Conservation (phyloP, 139 green algal species). For the Chlorella sp. region DNA sequence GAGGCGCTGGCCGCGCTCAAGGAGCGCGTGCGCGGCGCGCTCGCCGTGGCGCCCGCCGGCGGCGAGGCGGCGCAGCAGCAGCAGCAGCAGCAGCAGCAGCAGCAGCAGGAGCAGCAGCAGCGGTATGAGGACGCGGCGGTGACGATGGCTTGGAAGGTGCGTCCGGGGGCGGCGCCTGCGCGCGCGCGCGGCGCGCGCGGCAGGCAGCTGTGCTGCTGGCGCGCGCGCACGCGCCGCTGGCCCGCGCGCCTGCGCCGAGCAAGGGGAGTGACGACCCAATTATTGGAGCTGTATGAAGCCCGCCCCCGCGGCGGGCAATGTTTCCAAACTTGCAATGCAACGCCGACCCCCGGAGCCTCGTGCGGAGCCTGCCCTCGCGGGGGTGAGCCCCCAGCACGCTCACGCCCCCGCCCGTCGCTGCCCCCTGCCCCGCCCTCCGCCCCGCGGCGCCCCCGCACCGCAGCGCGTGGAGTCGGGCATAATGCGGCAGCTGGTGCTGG, state of each 20-base stretch:
- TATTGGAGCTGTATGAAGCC: no score
- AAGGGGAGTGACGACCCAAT: no score
- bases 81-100: neutral
- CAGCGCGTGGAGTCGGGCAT: slow-evolving; percentile 59
- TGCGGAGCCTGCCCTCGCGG: no score
- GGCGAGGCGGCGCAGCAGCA: neutral
- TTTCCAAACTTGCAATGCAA: no score
- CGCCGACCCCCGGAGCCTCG: no score
- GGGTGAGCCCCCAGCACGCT: neutral
- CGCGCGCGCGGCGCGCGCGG: neutral
- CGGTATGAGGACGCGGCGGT: neutral
- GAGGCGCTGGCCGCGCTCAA: slow-evolving; percentile 36
- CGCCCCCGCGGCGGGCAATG: no score
- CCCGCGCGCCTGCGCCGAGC: no score
- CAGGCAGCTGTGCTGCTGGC: no score
- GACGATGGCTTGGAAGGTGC: slow-evolving; percentile 22
- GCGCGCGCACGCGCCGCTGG: no score
- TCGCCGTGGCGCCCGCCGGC: slow-evolving; percentile 25
- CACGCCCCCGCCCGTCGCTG: neutral
- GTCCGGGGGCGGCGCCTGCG: no score
- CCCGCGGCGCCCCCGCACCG: neutral
- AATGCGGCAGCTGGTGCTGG: slow-evolving; percentile 66
- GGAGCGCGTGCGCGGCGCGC: slow-evolving; percentile 15
- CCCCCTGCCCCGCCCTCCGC: neutral
- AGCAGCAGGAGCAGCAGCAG: neutral